Evolutionary conservation across 345 rosid genomes (phyloP).

Genomic region (Salix suchowensis): DNA sequence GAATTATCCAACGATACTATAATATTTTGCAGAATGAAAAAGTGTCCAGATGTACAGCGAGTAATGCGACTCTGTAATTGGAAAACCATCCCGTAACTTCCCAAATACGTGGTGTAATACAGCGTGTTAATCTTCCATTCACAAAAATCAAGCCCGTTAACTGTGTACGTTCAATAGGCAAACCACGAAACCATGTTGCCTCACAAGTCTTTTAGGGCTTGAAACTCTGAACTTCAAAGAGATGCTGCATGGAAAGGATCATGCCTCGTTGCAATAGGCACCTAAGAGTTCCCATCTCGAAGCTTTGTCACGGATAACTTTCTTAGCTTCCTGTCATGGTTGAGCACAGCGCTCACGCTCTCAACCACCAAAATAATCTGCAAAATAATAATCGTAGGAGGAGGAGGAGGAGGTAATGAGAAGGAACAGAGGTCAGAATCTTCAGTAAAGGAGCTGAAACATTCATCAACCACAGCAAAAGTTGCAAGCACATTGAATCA

Average conservation of each 20-base stretch:
- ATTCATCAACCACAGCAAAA: no score
- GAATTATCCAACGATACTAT: no score
- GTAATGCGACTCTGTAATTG: not conserved
- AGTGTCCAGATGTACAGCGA: not conserved
- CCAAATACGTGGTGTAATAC: not conserved
- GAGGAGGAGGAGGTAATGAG: not conserved
- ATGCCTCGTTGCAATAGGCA: not conserved
- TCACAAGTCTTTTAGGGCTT: not conserved
- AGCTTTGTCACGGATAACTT: conserved; percentile 28
- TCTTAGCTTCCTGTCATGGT: conserved; percentile 62
- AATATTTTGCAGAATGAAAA: not conserved
- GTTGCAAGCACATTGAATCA: no score
- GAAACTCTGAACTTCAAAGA: not conserved
- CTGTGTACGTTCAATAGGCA: not conserved
- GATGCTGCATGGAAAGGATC: not conserved
- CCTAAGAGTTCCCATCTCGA: conserved; percentile 28
- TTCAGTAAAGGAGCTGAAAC: not conserved
- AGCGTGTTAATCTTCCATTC: not conserved
- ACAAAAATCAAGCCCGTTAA: not conserved
- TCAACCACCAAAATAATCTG: conserved; percentile 81
- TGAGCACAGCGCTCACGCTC: conserved; percentile 75
- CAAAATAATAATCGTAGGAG: not conserved
- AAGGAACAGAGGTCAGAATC: not conserved
- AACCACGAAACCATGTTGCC: not conserved
- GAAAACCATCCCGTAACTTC: not conserved